Base-by-base conservation (phyloP, 768 basidiomycete species). In the Sarcodon aspratus region DNA sequence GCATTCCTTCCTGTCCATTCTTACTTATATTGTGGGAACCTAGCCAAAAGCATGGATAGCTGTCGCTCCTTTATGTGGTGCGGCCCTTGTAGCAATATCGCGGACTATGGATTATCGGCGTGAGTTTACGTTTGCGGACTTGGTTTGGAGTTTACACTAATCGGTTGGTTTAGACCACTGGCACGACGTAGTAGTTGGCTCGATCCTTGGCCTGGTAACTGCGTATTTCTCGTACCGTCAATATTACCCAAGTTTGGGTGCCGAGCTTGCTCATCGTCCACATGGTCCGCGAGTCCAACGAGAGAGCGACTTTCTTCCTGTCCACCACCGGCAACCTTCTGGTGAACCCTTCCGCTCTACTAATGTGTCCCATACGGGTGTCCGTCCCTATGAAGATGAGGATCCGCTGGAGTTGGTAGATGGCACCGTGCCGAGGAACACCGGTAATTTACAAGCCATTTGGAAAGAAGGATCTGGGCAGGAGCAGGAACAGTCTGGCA, bases 91-190 rank as follows among this genome's bases (percentile, higher is more conserved):
- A 8, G 87, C 87, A 3, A 80, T 93, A 47, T 85, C 83, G 6
- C 79, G 94, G 15, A 93, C 88, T 2, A 93, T 94, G 86, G 93
- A 95, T 64, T 84, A 85, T 56, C 76, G 92, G 50, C 91, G 85
- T 88, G 57, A 51, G 80, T 74, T 17, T 17, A 13, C 6, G 45
- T 37, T 40, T 15, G 27, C 17, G 33, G 21, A 31, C 46, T 31
- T 1, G 11, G n/a, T n/a, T 33, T 37, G 21, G 43, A 11, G 17
- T 33, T 50, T 36, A 52, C 44, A 52, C 50, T 52, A 44, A 50
- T 33, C 52, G 9, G 15, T 48, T 32, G 49, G 44, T 34, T 33
- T 52, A 90, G 87, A 95, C 63, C 91, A 95, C 62, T 93, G 89
- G 86, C 80, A 90, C 6, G 95, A 99, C 55, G 86, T 96, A 38